Evolutionary conservation across 2,329 filamentous ascomycete genomes (phyloP).

Genomic region (Xylaria sp.): DNA sequence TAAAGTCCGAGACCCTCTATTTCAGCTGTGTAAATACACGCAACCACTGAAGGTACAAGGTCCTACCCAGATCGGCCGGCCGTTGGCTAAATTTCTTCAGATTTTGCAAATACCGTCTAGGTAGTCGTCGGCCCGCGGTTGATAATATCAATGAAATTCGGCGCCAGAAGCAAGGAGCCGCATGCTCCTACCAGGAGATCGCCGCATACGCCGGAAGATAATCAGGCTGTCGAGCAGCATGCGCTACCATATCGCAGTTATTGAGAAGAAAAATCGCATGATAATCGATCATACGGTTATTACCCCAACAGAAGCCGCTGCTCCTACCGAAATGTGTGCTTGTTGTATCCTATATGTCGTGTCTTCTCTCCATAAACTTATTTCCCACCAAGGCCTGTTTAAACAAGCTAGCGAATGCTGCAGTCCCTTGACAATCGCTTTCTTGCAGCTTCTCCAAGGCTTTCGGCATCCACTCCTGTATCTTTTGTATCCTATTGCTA

Average conservation of each 20-base stretch:
- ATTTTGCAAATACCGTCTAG: not conserved
- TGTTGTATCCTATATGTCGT: constrained; percentile 20
- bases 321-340: not conserved
- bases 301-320: not conserved
- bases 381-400: constrained; percentile 52
- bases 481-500: constrained; percentile 67
- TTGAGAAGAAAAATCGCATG: not conserved
- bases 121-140: not conserved
- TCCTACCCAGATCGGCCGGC: not conserved
- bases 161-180: not conserved
- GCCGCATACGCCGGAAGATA: not conserved
- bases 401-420: constrained; percentile 60
- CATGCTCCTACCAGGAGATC: not conserved
- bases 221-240: not conserved
- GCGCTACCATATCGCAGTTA: not conserved
- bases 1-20: not conserved
- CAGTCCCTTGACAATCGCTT: constrained; percentile 60
- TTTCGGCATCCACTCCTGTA: constrained; percentile 65
- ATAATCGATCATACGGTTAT: not conserved
- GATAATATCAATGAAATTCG: not conserved
- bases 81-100: not conserved
- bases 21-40: not conserved
- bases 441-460: constrained; percentile 59
- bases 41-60: not conserved
- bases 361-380: constrained; percentile 35